phyloP scores from a whole-genome alignment of 495 filamentous ascomycete species.

The Neurospora sp. region DNA sequence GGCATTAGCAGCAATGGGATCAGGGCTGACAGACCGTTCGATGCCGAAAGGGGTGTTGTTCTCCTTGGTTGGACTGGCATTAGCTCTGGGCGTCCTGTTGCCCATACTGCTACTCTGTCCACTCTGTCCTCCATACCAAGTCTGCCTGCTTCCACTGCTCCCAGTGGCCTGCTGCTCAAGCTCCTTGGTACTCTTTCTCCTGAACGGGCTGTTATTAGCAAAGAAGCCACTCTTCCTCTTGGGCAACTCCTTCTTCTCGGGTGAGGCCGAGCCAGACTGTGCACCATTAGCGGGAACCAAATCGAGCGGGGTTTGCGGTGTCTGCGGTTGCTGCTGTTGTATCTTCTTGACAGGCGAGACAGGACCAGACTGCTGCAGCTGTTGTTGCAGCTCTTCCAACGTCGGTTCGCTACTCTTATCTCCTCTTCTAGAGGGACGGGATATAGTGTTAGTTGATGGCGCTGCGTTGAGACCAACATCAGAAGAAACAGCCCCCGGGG shows the following conservation, averaged over 20 bases:
- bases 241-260: slow-evolving; percentile 54
- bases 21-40: slow-evolving; percentile 49
- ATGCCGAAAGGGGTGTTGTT: slow-evolving; percentile 25
- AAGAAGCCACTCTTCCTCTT: slow-evolving; percentile 91
- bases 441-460: slow-evolving; percentile 45
- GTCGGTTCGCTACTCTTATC: slow-evolving; percentile 92
- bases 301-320: slow-evolving; percentile 9
- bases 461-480: slow-evolving; percentile 60
- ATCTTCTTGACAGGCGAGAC: slow-evolving; percentile 54
- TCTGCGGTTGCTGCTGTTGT: slow-evolving; percentile 20
- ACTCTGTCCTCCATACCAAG: background rate
- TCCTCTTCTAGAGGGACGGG: slow-evolving; percentile 65
- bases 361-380: slow-evolving; percentile 34
- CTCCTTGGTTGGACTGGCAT: slow-evolving; percentile 9
- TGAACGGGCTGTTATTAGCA: slow-evolving; percentile 85
- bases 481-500: slow-evolving; percentile 50
- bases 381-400: slow-evolving; percentile 56
- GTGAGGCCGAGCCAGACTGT: slow-evolving; percentile 18
- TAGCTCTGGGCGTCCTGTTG: background rate
- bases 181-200: slow-evolving; percentile 88
- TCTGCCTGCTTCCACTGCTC: background rate
- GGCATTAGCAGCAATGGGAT: slow-evolving; percentile 86
- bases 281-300: slow-evolving; percentile 8
- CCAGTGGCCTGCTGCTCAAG: slow-evolving; percentile 8
- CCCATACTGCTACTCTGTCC: background rate